A percentile compares a stretch with the other conserved stretches of the same genome.
Evolutionary conservation across 176 grass and related monocot genomes (phyloP).

Genomic region (Raddia distichophylla): DNA sequence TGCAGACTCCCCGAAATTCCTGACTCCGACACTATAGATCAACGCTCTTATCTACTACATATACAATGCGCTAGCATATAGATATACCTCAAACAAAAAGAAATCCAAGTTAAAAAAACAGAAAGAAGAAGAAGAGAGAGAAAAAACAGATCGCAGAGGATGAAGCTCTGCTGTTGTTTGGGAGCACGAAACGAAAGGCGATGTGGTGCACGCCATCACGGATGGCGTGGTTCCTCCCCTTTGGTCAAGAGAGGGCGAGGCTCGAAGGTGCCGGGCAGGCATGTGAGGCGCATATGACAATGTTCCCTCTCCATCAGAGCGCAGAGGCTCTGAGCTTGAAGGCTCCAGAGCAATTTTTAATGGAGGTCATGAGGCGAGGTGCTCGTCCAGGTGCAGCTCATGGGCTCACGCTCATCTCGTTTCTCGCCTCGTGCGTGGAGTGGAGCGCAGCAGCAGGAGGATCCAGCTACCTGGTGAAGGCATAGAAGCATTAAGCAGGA

Average conservation of each 20-base stretch:
- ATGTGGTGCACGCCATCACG: background rate
- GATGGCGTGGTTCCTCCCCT: constrained; percentile 9
- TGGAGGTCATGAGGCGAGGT: background rate
- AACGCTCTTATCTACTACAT: too few species aligned
- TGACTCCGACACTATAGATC: too few species aligned
- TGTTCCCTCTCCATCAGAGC: background rate
- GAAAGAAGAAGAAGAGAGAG: background rate
- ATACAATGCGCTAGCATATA: too few species aligned
- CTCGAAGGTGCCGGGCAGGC: background rate
- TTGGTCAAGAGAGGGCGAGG: background rate
- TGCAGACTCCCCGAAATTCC: too few species aligned
- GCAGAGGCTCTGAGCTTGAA: too few species aligned
- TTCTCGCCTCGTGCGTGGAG: too few species aligned
- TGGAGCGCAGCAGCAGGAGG: too few species aligned
- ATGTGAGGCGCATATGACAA: constrained; percentile 45
- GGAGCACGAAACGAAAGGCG: background rate
- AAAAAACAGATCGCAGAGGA: too few species aligned
- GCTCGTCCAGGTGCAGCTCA: constrained; percentile 24
- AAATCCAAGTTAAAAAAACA: too few species aligned
- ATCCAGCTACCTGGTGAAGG: too few species aligned
- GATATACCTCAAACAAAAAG: too few species aligned
- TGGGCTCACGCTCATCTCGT: background rate
- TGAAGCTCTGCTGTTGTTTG: background rate
- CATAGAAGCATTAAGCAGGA: too few species aligned
- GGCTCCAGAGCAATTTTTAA: background rate